A percentile compares a stretch with the other conserved stretches of the same genome.
phyloP scores from a whole-genome alignment of 148 eudicot genomes.

The Amaranthus cruentus region DNA sequence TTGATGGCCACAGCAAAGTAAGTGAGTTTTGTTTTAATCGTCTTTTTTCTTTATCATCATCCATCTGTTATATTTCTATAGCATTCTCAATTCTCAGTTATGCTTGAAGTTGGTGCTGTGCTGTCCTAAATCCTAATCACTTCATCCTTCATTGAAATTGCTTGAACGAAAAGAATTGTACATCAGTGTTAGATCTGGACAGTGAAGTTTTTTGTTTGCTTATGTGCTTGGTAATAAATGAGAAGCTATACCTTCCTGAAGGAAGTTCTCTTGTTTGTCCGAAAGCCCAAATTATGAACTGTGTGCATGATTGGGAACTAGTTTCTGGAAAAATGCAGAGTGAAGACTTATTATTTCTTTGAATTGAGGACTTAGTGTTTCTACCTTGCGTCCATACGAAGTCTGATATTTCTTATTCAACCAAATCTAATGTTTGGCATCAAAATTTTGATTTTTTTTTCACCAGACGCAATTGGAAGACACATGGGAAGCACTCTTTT shows the following conservation, averaged over 20 bases:
- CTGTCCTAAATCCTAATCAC: no score
- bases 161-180: no score
- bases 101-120: no score
- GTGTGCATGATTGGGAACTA: background rate
- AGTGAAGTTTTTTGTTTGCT: no score
- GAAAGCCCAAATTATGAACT: background rate
- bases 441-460: conserved; percentile 5
- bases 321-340: background rate
- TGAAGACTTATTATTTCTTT: background rate
- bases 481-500: conserved; percentile 89
- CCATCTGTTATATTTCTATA: background rate
- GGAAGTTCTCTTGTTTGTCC: no score
- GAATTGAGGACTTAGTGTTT: background rate
- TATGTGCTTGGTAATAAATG: background rate
- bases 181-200: no score
- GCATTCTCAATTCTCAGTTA: background rate
- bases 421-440: background rate
- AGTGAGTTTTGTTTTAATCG: background rate
- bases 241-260: background rate
- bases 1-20: conserved; percentile 91
- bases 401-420: background rate
- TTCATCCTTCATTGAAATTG: no score
- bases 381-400: background rate
- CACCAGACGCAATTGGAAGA: conserved; percentile 82
- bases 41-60: background rate